A percentile compares a stretch with the other conserved stretches of the same genome.
phyloP scores from a whole-genome alignment of 371 early-diverging fungal genomes.

The Capillidium rhysosporum region DNA sequence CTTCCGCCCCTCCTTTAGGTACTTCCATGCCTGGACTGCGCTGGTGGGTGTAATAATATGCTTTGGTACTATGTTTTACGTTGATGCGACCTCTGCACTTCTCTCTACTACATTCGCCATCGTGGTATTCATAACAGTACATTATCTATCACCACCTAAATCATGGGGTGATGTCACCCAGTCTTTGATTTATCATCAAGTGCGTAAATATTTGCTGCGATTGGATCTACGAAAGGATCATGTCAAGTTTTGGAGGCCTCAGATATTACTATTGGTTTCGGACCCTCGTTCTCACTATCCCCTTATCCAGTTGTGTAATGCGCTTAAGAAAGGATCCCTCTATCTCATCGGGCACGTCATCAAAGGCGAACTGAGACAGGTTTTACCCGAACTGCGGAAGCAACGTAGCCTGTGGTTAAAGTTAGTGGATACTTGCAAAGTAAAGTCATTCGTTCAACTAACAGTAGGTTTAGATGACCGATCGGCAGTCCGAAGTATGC shows the following conservation, averaged over 20 bases:
- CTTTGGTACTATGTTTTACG: conserved; percentile 23
- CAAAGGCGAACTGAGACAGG: conserved; percentile 20
- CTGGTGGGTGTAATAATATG: conserved; percentile 23
- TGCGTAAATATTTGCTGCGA: conserved; percentile 36
- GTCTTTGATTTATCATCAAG: conserved; percentile 41
- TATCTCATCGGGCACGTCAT: conserved; percentile 36
- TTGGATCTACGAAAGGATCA: conserved; percentile 32
- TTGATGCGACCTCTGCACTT: conserved; percentile 22
- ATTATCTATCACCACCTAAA: conserved; percentile 31
- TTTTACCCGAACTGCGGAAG: conserved; percentile 17
- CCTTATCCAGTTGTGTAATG: conserved; percentile 34
- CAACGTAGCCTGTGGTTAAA: conserved; percentile 26
- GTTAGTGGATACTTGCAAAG: conserved; percentile 22
- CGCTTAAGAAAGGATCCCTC: conserved; percentile 38
- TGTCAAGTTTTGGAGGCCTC: conserved; percentile 45
- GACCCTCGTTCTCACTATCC: conserved; percentile 23
- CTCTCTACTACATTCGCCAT: conserved; percentile 20
- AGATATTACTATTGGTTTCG: conserved; percentile 30
- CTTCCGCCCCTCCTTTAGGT: conserved; percentile 37
- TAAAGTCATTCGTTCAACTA: conserved; percentile 39
- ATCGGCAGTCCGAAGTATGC: conserved; percentile 22
- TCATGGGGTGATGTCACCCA: conserved; percentile 43
- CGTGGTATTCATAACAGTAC: conserved; percentile 26
- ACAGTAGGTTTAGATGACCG: conserved; percentile 19
- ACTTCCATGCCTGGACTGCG: conserved; percentile 36